Percentiles rank a stretch among this genome's conserved stretches.
Conservation (phyloP, 1,284 basidiomycete species). For the Cerrena zonata region DNA sequence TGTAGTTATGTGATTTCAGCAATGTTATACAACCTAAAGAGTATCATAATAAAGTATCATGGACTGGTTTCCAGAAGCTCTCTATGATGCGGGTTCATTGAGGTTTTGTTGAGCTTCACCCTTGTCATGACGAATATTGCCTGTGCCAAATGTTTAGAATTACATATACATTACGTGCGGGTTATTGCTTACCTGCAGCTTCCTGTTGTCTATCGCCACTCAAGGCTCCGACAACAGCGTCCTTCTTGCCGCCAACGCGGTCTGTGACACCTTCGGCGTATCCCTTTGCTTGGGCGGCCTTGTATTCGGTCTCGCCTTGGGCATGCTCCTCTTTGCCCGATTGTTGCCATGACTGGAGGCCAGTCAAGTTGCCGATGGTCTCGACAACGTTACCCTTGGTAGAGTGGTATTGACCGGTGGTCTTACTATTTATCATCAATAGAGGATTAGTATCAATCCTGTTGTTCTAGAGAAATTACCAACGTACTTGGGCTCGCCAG, state of each 20-base stretch:
- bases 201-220: conserved; percentile 63
- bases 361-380: conserved; percentile 46
- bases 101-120: conserved; percentile 50
- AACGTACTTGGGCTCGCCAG: conserved; percentile 19
- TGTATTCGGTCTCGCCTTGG: conserved; percentile 57
- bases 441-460: conserved; percentile 1
- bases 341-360: conserved; percentile 41
- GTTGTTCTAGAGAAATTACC: background rate
- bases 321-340: conserved; percentile 64
- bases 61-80: too few relatives aligned
- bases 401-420: conserved; percentile 57
- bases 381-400: conserved; percentile 59
- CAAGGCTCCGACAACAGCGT: conserved; percentile 59
- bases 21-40: too few relatives aligned
- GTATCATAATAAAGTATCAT: too few relatives aligned
- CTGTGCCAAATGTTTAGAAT: conserved; percentile 24
- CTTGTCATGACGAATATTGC: conserved; percentile 55
- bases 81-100: conserved; percentile 47
- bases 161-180: background rate
- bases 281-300: conserved; percentile 49
- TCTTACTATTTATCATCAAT: conserved; percentile 40
- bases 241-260: conserved; percentile 59
- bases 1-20: too few relatives aligned
- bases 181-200: conserved; percentile 37
- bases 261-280: conserved; percentile 56